Base-by-base conservation (phyloP, 345 rosid species). In the Citrus hindsii region DNA sequence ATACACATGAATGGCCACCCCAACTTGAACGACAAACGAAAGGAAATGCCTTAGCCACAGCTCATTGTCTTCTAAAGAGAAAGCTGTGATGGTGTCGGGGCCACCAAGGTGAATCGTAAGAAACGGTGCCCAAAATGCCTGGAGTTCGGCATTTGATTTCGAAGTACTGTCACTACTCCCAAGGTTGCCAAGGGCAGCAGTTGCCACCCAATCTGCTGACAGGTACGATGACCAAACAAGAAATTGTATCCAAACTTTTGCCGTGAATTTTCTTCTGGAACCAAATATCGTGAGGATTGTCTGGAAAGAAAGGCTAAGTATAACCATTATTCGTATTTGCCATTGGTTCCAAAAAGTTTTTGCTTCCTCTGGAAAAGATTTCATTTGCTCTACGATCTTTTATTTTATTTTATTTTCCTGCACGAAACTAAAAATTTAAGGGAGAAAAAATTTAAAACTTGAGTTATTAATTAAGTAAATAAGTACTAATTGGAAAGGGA, bases 91-190 rank as follows among this genome's bases (percentile, higher is more conserved):
- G 42, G 84, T 76, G 51, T 84, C 86, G 0, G 86, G 85, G 24
- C 87, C 86, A 13, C 89, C 89, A 4, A 87, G 71, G 76, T 87
- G 89, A 24, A 84, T 60, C 18, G 80, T 77, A 12, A 86, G 78
- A 70, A 86, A 82, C 13, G 89, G 80, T 4, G 84, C 67, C 89
- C 89, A 84, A 46, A 84, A 79, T 6, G 75, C 83, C 3, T 42
- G 18, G 21, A 79, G 72, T 21, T 16, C 61, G 30, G n/a, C 4
- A 3, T 21, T 0, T 74, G 59, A 68, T 16, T 19, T 32, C 5
- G 1, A 5, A 55, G 33, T 1, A 32, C 0, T 32, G 33, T 32
- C 33, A 32, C 33, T 0, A 3, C 24, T 24, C 0, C 70, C 58
- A 62, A 83, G 79, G 2, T 55, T 77, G 22, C 79, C 71, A 0